These are phyloP conservation scores for Striga asiatica DNA, from an alignment of 257 asterid species.

Conservation along the genomic window DNA sequence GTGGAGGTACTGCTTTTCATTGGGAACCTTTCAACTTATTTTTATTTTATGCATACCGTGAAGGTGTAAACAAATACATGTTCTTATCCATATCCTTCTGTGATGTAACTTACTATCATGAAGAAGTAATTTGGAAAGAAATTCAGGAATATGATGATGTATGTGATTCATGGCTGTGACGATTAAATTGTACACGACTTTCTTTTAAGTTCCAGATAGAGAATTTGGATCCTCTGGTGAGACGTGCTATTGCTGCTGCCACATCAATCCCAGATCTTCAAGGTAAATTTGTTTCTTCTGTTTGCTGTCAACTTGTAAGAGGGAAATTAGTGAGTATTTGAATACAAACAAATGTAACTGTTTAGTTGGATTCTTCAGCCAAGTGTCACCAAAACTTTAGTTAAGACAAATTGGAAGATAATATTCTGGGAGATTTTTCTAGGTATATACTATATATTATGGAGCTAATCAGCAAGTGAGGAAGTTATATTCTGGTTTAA, in stretches of 20 bases:
- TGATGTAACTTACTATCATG: constrained; percentile 5
- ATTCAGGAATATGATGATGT: constrained; percentile 11
- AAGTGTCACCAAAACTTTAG: neutral
- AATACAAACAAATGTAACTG: neutral
- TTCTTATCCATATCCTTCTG: constrained; percentile 16
- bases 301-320: neutral
- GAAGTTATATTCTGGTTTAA: constrained; percentile 4
- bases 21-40: neutral
- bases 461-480: neutral
- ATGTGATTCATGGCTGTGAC: constrained; percentile 15
- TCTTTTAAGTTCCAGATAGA: constrained; percentile 45
- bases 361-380: constrained; percentile 9
- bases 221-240: constrained; percentile 83
- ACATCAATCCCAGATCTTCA: constrained; percentile 71
- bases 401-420: neutral
- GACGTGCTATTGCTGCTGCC: constrained; percentile 79
- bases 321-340: constrained; percentile 8
- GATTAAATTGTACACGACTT: constrained; percentile 9
- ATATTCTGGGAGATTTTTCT: neutral
- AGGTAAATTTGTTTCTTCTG: constrained; percentile 36
- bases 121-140: neutral
- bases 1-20: constrained; percentile 45
- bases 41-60: neutral
- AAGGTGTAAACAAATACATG: constrained; percentile 4
- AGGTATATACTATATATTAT: neutral